phyloP scores from a whole-genome alignment of 257 asterid species.

The Ballota nigra region DNA sequence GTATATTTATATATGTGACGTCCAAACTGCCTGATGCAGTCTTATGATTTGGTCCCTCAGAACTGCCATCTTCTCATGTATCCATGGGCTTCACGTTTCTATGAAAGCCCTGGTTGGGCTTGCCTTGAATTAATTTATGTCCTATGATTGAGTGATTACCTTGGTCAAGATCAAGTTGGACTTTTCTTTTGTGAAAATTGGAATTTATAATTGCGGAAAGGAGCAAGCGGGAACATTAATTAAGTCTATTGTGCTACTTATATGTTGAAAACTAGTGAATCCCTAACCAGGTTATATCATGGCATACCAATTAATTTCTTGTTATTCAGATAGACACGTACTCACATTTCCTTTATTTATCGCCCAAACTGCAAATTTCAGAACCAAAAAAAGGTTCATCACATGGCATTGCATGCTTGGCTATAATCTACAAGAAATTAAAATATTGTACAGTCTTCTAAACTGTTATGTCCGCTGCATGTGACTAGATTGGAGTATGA shows the following conservation, averaged over 20 bases:
- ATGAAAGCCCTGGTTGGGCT: too few relatives aligned
- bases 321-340: background rate
- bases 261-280: background rate
- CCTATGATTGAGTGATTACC: background rate
- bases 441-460: slow-evolving; percentile 6
- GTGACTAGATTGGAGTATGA: slow-evolving; percentile 88
- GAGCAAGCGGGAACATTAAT: background rate
- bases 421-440: slow-evolving; percentile 6
- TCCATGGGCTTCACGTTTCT: background rate
- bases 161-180: background rate
- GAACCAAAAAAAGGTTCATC: background rate
- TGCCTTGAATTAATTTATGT: background rate
- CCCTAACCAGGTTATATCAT: background rate
- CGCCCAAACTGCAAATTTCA: background rate
- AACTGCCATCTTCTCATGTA: background rate
- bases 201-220: background rate
- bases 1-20: too few relatives aligned
- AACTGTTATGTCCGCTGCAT: slow-evolving; percentile 21
- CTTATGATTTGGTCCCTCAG: background rate
- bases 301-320: background rate
- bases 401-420: slow-evolving; percentile 14
- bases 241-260: background rate
- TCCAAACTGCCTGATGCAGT: background rate
- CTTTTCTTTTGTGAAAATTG: background rate
- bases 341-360: background rate